Conservation (phyloP, 2,329 filamentous ascomycete genomes). For the Pestalotiopsis sp. region DNA sequence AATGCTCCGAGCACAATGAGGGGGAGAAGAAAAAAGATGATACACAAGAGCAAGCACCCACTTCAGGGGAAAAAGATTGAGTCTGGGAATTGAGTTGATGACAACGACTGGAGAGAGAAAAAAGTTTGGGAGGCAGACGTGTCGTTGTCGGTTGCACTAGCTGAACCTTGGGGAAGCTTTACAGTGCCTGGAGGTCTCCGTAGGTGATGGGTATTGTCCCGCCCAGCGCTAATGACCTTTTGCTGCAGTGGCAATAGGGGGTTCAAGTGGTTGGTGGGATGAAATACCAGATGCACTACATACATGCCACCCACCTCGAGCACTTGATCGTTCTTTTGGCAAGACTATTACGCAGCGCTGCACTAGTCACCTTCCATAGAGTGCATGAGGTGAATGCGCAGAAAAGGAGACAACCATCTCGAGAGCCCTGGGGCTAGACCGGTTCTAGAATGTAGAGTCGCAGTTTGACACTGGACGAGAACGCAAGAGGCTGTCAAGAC, state of each 20-base stretch:
- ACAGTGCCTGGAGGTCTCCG: not conserved
- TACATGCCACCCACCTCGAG: not conserved
- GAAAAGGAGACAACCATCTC: not conserved
- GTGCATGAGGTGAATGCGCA: not conserved
- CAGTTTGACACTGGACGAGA: not conserved
- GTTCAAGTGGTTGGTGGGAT: not conserved
- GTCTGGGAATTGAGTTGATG: not conserved
- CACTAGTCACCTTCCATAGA: not conserved
- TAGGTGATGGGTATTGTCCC: not conserved
- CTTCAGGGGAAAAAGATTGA: not conserved
- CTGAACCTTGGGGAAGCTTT: not conserved
- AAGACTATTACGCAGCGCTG: not conserved
- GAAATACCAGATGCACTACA: not conserved
- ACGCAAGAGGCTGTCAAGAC: not conserved
- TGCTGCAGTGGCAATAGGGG: not conserved
- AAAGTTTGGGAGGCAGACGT: constrained; percentile 1
- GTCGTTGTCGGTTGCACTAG: constrained; percentile 4
- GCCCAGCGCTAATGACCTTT: not conserved
- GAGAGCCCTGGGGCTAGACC: not conserved
- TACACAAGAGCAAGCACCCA: not conserved
- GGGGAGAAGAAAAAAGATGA: not conserved
- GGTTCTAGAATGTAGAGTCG: not conserved
- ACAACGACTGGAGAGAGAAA: not conserved
- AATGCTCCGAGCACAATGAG: not conserved
- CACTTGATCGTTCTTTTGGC: not conserved